These are phyloP conservation scores for Antrodiella citrinella DNA, from an alignment of 768 basidiomycete species.

Conservation along the genomic window DNA sequence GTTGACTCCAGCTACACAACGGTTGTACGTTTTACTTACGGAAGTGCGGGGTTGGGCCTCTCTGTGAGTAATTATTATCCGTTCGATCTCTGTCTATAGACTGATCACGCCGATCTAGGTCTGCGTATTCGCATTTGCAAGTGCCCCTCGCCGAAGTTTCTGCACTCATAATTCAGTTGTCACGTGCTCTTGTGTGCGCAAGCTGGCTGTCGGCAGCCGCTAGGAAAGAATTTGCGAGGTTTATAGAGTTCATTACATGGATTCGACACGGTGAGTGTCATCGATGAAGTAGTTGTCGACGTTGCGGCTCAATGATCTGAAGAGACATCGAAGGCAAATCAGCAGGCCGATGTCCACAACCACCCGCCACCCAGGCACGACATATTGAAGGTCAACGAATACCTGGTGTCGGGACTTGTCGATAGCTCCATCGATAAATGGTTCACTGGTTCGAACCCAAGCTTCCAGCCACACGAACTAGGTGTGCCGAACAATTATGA, in stretches of 20 bases:
- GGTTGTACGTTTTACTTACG: constrained; percentile 66
- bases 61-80: constrained; percentile 38
- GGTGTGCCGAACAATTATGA: constrained; percentile 33
- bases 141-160: constrained; percentile 43
- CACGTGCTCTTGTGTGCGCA: constrained; percentile 52
- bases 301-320: constrained; percentile 4
- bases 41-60: constrained; percentile 75
- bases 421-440: constrained; percentile 69
- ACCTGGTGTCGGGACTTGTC: constrained; percentile 63
- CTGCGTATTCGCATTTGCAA: constrained; percentile 47
- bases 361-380: constrained; percentile 50
- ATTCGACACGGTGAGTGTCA: constrained; percentile 55
- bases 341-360: constrained; percentile 40
- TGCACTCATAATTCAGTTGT: constrained; percentile 43
- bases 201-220: constrained; percentile 63
- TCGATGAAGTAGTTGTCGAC: not conserved
- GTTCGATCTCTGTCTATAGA: constrained; percentile 4
- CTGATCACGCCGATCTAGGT: constrained; percentile 31
- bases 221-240: constrained; percentile 60
- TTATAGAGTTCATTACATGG: constrained; percentile 76
- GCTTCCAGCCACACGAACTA: constrained; percentile 41
- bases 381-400: constrained; percentile 73
- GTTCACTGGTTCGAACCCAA: constrained; percentile 61
- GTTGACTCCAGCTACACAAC: constrained; percentile 66
- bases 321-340: constrained; percentile 46